A percentile compares a stretch with the other conserved stretches of the same genome.
Conservation (phyloP, 371 early-diverging fungal species). For the Mucor piriformis region DNA sequence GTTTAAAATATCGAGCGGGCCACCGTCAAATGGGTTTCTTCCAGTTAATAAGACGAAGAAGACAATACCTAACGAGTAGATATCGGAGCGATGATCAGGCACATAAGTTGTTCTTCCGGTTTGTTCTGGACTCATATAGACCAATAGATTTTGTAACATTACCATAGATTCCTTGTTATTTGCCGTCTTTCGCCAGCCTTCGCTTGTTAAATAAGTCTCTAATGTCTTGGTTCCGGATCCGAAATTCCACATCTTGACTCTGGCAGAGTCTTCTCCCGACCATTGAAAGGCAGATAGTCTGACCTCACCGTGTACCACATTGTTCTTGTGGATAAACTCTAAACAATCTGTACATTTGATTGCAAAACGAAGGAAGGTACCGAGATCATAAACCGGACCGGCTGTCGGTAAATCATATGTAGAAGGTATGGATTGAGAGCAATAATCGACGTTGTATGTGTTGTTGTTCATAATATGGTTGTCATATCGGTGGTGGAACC, state of each 20-base stretch:
- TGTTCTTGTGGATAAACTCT: conserved; percentile 48
- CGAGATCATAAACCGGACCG: conserved; percentile 36
- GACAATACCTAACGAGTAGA: conserved; percentile 58
- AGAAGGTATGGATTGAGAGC: conserved; percentile 7
- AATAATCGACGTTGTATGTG: neutral
- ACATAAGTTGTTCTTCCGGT: conserved; percentile 61
- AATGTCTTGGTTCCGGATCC: conserved; percentile 39
- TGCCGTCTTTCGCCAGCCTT: conserved; percentile 48
- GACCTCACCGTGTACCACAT: conserved; percentile 48
- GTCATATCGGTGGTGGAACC: neutral
- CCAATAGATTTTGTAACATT: conserved; percentile 29
- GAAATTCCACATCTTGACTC: conserved; percentile 48
- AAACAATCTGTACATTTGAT: conserved; percentile 48
- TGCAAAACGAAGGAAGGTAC: conserved; percentile 49
- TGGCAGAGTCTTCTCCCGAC: conserved; percentile 33
- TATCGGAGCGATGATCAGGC: conserved; percentile 61
- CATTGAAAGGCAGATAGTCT: conserved; percentile 44
- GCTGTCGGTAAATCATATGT: conserved; percentile 8
- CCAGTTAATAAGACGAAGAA: conserved; percentile 56
- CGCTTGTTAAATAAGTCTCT: conserved; percentile 43
- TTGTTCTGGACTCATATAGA: conserved; percentile 55
- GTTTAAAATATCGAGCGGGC: conserved; percentile 58
- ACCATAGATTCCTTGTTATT: conserved; percentile 37
- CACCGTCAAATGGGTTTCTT: conserved; percentile 55
- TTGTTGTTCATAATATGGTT: neutral